phyloP scores from a whole-genome alignment of 148 eudicot species.

The Amaranthus palmeri region DNA sequence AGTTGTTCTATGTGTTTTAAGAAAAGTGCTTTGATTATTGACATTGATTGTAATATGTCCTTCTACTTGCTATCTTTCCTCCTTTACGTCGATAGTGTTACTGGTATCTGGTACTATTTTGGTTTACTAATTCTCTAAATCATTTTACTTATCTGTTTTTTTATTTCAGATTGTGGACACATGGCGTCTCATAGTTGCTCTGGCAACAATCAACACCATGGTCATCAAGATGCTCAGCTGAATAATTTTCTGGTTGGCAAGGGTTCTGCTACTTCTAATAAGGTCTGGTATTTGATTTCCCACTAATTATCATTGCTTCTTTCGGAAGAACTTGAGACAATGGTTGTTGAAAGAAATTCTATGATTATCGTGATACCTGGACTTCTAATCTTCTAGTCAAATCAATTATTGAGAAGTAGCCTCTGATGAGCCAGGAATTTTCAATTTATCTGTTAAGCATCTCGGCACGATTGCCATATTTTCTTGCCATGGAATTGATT shows the following conservation, averaged over 20 bases:
- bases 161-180: conserved; percentile 32
- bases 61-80: neutral
- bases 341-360: neutral
- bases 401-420: too few relatives aligned
- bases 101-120: neutral
- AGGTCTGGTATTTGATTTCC: conserved; percentile 22
- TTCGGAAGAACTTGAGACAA: neutral
- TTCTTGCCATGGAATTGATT: too few relatives aligned
- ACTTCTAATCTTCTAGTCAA: too few relatives aligned
- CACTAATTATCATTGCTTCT: neutral
- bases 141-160: neutral
- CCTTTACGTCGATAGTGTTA: neutral
- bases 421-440: too few relatives aligned
- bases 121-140: conserved; percentile 2
- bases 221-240: conserved; percentile 17
- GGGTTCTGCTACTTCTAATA: conserved; percentile 22
- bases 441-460: too few relatives aligned
- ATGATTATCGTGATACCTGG: too few relatives aligned
- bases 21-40: neutral
- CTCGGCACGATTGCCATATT: too few relatives aligned
- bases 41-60: neutral
- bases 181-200: conserved; percentile 20
- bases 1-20: neutral
- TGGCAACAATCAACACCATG: conserved; percentile 17
- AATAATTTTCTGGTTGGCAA: conserved; percentile 16